Evolutionary conservation across 2,329 filamentous ascomycete genomes (phyloP).

Genomic region (Diaporthe sp.): DNA sequence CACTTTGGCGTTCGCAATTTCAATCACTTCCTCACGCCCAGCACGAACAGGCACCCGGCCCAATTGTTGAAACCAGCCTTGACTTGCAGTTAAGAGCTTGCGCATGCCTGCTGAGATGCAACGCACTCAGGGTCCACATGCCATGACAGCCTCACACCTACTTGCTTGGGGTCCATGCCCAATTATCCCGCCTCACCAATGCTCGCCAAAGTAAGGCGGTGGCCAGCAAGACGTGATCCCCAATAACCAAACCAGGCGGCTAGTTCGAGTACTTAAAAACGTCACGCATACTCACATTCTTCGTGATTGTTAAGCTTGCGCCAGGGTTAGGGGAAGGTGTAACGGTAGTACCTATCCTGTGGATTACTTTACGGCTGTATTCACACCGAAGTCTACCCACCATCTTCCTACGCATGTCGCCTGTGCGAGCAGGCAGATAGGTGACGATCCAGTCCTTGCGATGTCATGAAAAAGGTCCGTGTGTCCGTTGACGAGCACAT

Average conservation of each 20-base stretch:
- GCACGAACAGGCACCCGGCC: background rate
- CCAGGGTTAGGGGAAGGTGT: background rate
- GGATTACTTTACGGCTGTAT: background rate
- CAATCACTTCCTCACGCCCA: background rate
- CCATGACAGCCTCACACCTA: slow-evolving; percentile 6
- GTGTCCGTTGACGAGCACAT: slow-evolving; percentile 2
- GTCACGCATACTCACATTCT: background rate
- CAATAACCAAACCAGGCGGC: background rate
- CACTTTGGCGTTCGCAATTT: background rate
- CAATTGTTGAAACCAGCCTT: slow-evolving; percentile 8
- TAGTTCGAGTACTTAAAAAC: background rate
- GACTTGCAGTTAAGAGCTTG: background rate
- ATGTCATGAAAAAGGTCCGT: background rate
- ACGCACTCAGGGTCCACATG: background rate
- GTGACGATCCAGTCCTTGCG: background rate
- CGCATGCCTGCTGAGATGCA: background rate
- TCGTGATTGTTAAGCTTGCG: background rate
- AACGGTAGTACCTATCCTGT: background rate
- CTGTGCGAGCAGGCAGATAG: background rate
- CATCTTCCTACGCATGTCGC: background rate
- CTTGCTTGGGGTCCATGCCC: background rate
- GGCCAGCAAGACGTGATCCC: background rate
- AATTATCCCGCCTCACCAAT: background rate
- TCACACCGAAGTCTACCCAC: background rate
- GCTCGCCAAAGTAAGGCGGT: background rate